These are phyloP conservation scores for Neurospora sp. DNA, from an alignment of 495 filamentous ascomycete species.

Conservation along the genomic window DNA sequence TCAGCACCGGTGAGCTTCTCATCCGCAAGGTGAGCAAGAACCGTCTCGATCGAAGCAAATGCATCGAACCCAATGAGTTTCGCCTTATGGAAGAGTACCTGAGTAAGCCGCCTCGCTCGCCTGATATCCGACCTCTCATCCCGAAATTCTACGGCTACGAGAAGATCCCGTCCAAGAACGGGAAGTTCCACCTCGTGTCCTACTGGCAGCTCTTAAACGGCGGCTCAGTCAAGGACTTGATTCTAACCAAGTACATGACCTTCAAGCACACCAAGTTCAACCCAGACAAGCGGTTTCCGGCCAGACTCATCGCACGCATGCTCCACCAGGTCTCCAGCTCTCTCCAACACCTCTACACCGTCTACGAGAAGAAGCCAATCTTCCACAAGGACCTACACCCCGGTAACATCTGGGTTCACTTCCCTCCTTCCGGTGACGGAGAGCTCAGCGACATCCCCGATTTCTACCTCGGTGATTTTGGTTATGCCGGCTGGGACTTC, in stretches of 20 bases:
- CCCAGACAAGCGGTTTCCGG: neutral
- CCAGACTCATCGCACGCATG: neutral
- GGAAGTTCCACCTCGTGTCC: neutral
- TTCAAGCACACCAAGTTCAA: neutral
- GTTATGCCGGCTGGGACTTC: neutral
- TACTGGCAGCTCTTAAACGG: constrained; percentile 5
- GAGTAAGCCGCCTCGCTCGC: neutral
- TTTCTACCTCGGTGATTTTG: constrained; percentile 4
- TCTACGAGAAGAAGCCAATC: neutral
- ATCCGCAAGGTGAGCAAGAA: constrained; percentile 1
- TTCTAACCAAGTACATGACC: neutral
- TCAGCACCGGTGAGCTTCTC: neutral
- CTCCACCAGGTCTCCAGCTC: neutral
- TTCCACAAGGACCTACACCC: neutral
- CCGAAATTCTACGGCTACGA: neutral
- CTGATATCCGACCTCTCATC: neutral
- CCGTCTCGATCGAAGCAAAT: neutral
- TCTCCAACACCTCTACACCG: constrained; percentile 3
- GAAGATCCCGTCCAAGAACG: neutral
- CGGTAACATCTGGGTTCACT: constrained; percentile 1
- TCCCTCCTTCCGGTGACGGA: neutral
- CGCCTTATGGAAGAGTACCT: neutral
- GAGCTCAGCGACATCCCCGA: neutral
- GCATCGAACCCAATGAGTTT: neutral
- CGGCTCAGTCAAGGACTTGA: neutral